Evolutionary conservation across 2,329 filamentous ascomycete genomes (phyloP).

Genomic region (Aplosporella prunicola): DNA sequence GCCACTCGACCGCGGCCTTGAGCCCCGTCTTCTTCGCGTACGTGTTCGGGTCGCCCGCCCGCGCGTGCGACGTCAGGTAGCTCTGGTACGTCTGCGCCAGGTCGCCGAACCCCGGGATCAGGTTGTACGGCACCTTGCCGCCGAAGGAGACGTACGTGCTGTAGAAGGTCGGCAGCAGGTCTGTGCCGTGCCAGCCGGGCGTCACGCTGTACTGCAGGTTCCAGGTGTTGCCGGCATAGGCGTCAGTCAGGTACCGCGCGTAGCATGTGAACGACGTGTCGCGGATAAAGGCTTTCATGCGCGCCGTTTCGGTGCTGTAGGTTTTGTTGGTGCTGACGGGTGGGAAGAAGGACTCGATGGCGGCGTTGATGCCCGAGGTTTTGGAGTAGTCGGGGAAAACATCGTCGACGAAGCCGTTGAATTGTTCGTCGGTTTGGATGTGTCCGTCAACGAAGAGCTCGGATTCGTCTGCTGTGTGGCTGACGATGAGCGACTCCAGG

Average conservation of each 20-base stretch:
- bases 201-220: slow-evolving; percentile 9
- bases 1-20: slow-evolving; percentile 5
- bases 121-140: slow-evolving; percentile 1
- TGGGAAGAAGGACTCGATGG: slow-evolving; percentile 2
- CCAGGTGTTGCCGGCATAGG: slow-evolving; percentile 5
- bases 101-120: slow-evolving; percentile 3
- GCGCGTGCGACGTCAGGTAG: slow-evolving; percentile 9
- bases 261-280: slow-evolving; percentile 8
- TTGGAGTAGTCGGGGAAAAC: slow-evolving; percentile 4
- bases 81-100: slow-evolving; percentile 4
- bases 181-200: slow-evolving; percentile 10
- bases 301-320: slow-evolving; percentile 1
- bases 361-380: slow-evolving; percentile 5
- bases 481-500: slow-evolving; percentile 24
- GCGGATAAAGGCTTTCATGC: slow-evolving; percentile 6
- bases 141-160: slow-evolving; percentile 5
- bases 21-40: slow-evolving; percentile 1
- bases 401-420: slow-evolving; percentile 1
- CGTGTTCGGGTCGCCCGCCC: slow-evolving; percentile 6
- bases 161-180: slow-evolving; percentile 10
- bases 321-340: slow-evolving; percentile 5
- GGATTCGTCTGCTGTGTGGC: slow-evolving; percentile 16
- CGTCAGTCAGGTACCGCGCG: slow-evolving; percentile 6
- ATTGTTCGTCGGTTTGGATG: slow-evolving; percentile 8
- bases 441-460: slow-evolving; percentile 8